Evolutionary conservation across 495 filamentous ascomycete genomes (phyloP), one percentile per base, ranked within the genome.

Genomic region (Penicillium paxilli): DNA sequence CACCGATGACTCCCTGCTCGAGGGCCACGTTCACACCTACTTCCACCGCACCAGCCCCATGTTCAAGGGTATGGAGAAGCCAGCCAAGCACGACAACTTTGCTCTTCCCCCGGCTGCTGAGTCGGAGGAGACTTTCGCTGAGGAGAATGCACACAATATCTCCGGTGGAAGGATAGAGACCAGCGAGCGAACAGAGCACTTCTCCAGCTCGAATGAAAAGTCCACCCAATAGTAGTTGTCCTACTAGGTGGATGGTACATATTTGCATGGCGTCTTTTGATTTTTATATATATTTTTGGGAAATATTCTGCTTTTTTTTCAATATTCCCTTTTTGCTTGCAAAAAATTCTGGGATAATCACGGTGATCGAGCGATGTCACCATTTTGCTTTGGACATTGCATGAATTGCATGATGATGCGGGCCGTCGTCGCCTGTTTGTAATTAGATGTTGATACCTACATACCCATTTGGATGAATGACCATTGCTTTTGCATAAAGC

Each of bases 41-140:
- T 79, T 79, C 68, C 70, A 77, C 68, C 74, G 74, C 32, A 79
- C 74, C 16, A 76, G 74, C 52, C 75, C 75, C 33, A 78, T 78
- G 75, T 78, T 78, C 72, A 73, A 73, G 52, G 68, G 67, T 4
- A 69, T 68, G 68, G 75, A 78, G 64, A 64, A 74, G 59, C 59
- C 63, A 11, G 59, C 49, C 50, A 74, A 71, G 55, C 57, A 65
- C 23, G 73, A 76, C 47, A 66, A 65, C 48, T 75, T 76, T 51
- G 55, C 57, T 7, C 58, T 78, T 11, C 75, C 75, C 32, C 75
- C 75, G 2, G 68, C 75, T 44, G 75, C 75, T 5, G 64, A 72
- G 52, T 57, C 52, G 4, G 67, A 65, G 17, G 49, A 49, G 21
- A 33, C 41, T 14, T 46, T 42, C 12, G 52, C 54, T 5, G 53